Conservation (phyloP, 495 filamentous ascomycete species). For the Hypoxylon lenormandii region DNA sequence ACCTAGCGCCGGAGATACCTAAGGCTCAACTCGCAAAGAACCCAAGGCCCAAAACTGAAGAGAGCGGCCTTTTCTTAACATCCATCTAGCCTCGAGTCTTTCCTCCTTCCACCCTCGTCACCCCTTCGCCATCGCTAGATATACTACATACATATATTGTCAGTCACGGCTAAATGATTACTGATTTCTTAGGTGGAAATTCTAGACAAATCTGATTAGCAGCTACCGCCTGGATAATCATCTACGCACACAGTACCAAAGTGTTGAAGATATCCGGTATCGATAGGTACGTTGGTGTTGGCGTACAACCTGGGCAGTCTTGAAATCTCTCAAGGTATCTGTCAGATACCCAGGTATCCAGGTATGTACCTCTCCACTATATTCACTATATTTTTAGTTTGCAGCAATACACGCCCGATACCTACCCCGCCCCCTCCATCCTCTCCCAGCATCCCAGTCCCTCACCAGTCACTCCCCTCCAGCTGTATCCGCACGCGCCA, state of each 20-base stretch:
- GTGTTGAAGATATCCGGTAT: no score
- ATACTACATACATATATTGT: background rate
- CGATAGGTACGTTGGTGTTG: no score
- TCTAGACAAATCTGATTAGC: no score
- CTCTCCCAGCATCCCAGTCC: background rate
- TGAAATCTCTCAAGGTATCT: no score
- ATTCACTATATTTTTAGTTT: background rate
- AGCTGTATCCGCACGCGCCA: slow-evolving; percentile 27
- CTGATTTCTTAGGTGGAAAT: background rate
- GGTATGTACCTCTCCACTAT: background rate
- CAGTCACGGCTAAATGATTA: background rate
- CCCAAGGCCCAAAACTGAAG: no score
- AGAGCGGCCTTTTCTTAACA: slow-evolving; percentile 5
- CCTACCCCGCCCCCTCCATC: slow-evolving; percentile 42
- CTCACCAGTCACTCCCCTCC: no score
- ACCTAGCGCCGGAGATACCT: background rate
- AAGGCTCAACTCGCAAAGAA: no score
- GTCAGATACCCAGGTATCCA: no score
- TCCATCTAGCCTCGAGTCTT: background rate
- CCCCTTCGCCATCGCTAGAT: background rate
- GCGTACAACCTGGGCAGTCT: no score
- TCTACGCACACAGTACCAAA: no score
- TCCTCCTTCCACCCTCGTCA: background rate
- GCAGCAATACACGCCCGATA: background rate
- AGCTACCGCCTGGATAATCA: no score